These are phyloP conservation scores for Xylariaceae sp. DNA, from an alignment of 2,329 filamentous ascomycete species.

Conservation along the genomic window DNA sequence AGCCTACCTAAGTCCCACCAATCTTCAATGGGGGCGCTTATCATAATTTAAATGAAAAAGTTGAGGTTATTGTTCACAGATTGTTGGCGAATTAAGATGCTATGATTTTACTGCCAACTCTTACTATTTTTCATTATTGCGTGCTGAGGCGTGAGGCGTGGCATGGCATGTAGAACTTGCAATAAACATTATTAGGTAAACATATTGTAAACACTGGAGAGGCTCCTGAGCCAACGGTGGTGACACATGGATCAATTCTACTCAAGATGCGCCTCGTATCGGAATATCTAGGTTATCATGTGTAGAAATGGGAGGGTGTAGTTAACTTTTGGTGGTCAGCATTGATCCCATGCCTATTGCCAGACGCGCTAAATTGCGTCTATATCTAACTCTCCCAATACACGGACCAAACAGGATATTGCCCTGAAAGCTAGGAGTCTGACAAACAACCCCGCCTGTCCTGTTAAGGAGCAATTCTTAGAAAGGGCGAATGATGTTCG, in stretches of 20 bases:
- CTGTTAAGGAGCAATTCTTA: conserved; percentile 7
- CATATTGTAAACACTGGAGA: neutral
- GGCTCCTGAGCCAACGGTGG: neutral
- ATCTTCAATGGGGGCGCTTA: too few species aligned
- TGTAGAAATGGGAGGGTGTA: conserved; percentile 11
- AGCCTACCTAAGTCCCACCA: too few species aligned
- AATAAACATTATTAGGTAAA: neutral
- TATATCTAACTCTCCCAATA: conserved; percentile 19
- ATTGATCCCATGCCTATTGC: conserved; percentile 21
- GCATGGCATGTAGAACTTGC: too few species aligned
- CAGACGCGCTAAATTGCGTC: conserved; percentile 22
- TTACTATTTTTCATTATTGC: too few species aligned
- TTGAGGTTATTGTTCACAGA: too few species aligned
- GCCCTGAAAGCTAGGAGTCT: conserved; percentile 9
- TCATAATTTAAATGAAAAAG: too few species aligned
- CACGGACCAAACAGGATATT: conserved; percentile 8
- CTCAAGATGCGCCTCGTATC: conserved; percentile 14
- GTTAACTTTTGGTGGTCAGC: conserved; percentile 7
- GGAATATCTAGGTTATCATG: conserved; percentile 16
- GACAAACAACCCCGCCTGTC: conserved; percentile 13
- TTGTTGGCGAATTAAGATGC: too few species aligned
- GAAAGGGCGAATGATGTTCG: neutral
- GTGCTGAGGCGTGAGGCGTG: too few species aligned
- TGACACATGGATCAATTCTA: conserved; percentile 1
- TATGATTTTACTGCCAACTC: too few species aligned